These are phyloP conservation scores for Lonicera japonica DNA, from an alignment of 129 eudicot species.

Conservation along the genomic window DNA sequence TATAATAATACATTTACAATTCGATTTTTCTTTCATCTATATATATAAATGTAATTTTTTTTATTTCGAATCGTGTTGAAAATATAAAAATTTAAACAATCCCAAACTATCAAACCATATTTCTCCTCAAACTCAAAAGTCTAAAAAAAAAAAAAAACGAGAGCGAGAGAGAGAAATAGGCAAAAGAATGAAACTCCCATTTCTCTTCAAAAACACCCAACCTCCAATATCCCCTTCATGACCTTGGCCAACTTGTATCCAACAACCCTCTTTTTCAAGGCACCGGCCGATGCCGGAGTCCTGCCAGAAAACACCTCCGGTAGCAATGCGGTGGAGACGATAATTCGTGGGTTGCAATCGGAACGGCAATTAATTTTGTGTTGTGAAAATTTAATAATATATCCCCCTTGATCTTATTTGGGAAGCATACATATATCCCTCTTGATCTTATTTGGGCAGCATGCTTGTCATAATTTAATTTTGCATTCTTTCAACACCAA, in stretches of 20 bases:
- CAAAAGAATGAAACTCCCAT: conserved; percentile 37
- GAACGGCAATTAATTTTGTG: conserved; percentile 70
- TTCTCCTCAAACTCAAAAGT: background rate
- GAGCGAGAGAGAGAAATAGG: background rate
- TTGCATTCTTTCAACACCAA: too few species aligned
- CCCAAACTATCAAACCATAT: background rate
- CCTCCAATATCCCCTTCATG: conserved; percentile 22
- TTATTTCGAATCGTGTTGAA: too few species aligned
- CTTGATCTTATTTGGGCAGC: too few species aligned
- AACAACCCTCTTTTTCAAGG: conserved; percentile 71
- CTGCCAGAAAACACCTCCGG: background rate
- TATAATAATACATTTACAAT: too few species aligned
- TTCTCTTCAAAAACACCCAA: conserved; percentile 27
- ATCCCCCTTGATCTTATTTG: too few species aligned
- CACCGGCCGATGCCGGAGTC: conserved; percentile 12
- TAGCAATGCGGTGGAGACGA: conserved; percentile 21
- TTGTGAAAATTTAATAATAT: too few species aligned
- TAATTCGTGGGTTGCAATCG: conserved; percentile 46
- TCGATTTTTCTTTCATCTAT: too few species aligned
- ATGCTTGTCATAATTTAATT: too few species aligned
- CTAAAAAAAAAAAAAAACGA: background rate
- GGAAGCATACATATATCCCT: too few species aligned
- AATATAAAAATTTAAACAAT: background rate
- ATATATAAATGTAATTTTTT: too few species aligned
- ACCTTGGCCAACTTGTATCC: conserved; percentile 63